phyloP scores from a whole-genome alignment of 2,329 filamentous ascomycete genomes.

The Claviceps paspali region DNA sequence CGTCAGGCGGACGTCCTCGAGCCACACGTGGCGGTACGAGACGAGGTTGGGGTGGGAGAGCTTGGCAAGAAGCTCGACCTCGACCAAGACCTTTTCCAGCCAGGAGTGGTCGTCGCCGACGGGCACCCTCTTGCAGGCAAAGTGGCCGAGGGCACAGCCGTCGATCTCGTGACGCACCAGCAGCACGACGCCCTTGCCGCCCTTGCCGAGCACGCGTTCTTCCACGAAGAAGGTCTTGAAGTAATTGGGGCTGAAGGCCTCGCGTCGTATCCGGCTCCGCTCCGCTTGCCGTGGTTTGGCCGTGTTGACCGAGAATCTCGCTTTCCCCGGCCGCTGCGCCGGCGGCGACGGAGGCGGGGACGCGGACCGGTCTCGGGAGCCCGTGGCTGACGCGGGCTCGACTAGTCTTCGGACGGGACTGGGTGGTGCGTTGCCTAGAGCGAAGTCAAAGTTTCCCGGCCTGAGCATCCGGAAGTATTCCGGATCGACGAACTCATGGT shows the following conservation, averaged over 20 bases:
- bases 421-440: conserved; percentile 27
- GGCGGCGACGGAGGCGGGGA: conserved; percentile 9
- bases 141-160: conserved; percentile 73
- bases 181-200: conserved; percentile 87
- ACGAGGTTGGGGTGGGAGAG: conserved; percentile 91
- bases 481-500: conserved; percentile 63
- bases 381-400: conserved; percentile 24
- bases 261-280: conserved; percentile 61
- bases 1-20: conserved; percentile 74
- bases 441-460: conserved; percentile 31
- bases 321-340: conserved; percentile 10
- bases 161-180: conserved; percentile 90
- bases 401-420: conserved; percentile 40
- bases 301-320: conserved; percentile 39
- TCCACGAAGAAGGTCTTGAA: conserved; percentile 89
- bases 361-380: conserved; percentile 6
- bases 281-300: conserved; percentile 30
- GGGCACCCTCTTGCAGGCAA: conserved; percentile 92
- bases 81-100: conserved; percentile 84
- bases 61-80: conserved; percentile 83
- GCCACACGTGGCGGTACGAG: conserved; percentile 93
- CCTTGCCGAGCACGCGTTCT: conserved; percentile 70
- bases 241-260: conserved; percentile 84
- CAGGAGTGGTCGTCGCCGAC: conserved; percentile 89
- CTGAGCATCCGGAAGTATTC: conserved; percentile 93